Conservation (phyloP, 1,284 basidiomycete genomes). For the Peniophora sp. region DNA sequence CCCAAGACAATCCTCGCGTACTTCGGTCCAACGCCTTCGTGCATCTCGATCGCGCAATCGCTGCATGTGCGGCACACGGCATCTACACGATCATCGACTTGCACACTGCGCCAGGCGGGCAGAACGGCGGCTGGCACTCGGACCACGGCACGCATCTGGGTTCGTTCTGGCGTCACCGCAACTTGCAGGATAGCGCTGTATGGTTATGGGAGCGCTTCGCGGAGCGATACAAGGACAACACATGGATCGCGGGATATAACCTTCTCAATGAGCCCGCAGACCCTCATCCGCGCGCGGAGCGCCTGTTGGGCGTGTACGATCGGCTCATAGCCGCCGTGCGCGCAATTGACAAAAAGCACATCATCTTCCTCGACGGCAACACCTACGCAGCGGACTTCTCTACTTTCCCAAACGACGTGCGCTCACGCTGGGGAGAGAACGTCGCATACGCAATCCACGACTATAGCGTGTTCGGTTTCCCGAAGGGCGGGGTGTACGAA, state of each 20-base stretch:
- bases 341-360: conserved; percentile 56
- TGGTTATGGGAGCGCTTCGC: conserved; percentile 69
- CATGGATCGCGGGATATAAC: conserved; percentile 70
- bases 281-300: conserved; percentile 29
- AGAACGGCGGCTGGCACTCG: conserved; percentile 49
- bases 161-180: conserved; percentile 66
- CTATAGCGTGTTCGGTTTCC: conserved; percentile 67
- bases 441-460: conserved; percentile 74
- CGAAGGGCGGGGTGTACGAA: conserved; percentile 48
- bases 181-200: conserved; percentile 67
- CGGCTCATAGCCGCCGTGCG: conserved; percentile 58
- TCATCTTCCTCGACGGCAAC: conserved; percentile 64
- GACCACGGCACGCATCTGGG: conserved; percentile 48
- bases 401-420: conserved; percentile 49
- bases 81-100: conserved; percentile 59
- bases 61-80: conserved; percentile 47
- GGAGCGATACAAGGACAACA: conserved; percentile 52
- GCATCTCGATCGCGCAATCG: conserved; percentile 54
- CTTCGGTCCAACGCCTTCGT: conserved; percentile 54
- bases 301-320: conserved; percentile 57
- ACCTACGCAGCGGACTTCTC: conserved; percentile 73
- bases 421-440: conserved; percentile 45
- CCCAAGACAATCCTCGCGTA: conserved; percentile 55
- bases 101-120: conserved; percentile 54
- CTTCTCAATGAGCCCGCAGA: conserved; percentile 74